Percentiles rank a stretch among this genome's conserved stretches.
phyloP scores from a whole-genome alignment of 768 basidiomycete species.

The Agrocybe chaxingu region DNA sequence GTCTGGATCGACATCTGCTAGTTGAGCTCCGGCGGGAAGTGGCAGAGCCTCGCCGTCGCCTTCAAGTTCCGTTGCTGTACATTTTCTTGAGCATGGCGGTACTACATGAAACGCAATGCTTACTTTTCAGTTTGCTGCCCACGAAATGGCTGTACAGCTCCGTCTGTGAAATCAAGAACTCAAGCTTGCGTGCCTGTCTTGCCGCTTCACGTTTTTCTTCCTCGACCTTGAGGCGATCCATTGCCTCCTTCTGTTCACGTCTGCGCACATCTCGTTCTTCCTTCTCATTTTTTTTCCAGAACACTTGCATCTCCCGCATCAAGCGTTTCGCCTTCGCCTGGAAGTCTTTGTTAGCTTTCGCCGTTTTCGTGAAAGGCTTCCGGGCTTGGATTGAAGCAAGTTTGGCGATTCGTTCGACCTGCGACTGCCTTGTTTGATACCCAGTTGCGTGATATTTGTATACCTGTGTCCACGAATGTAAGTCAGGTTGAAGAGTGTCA shows the following conservation, averaged over 20 bases:
- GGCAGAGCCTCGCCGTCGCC: conserved; percentile 43
- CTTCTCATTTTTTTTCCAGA: conserved; percentile 98
- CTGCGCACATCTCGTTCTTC: conserved; percentile 91
- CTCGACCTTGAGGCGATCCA: conserved; percentile 82
- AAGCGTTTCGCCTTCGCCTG: conserved; percentile 84
- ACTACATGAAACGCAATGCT: conserved; percentile 20
- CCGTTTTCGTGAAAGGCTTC: conserved; percentile 67
- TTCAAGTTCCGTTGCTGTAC: conserved; percentile 72
- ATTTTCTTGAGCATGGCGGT: conserved; percentile 13
- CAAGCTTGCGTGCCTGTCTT: conserved; percentile 91
- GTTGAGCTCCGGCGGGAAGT: conserved; percentile 54
- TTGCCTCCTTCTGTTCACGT: conserved; percentile 92
- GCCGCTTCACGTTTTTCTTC: conserved; percentile 94
- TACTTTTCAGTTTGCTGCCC: conserved; percentile 92
- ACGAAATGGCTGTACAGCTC: conserved; percentile 99
- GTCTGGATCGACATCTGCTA: conserved; percentile 50
- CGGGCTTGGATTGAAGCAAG: conserved; percentile 76
- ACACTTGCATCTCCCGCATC: conserved; percentile 94
- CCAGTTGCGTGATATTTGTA: conserved; percentile 74
- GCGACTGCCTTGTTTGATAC: conserved; percentile 62
- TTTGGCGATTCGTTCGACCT: conserved; percentile 73
- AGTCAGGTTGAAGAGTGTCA: not conserved
- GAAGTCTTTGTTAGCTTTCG: conserved; percentile 77
- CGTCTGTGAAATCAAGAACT: conserved; percentile 98
- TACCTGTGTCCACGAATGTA: conserved; percentile 43